Conservation (phyloP, 495 filamentous ascomycete genomes). For the Aspergillus affinis region DNA sequence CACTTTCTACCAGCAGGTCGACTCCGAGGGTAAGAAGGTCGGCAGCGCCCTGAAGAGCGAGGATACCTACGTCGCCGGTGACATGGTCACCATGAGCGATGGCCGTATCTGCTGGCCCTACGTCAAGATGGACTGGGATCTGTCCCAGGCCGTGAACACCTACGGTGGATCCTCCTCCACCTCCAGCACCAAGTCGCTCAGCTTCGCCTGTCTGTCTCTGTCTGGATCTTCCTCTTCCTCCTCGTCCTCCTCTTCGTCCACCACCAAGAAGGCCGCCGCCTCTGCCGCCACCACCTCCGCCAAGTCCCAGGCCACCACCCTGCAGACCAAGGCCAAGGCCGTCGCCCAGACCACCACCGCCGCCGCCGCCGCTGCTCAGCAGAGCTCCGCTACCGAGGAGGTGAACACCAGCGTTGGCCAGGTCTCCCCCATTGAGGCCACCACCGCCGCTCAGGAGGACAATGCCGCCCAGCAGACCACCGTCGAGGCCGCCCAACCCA, state of each 20-base stretch:
- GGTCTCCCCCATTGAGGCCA: background rate
- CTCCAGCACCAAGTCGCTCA: slow-evolving; percentile 38
- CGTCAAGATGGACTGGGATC: slow-evolving; percentile 48
- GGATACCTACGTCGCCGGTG: slow-evolving; percentile 52
- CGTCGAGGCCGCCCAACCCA: background rate
- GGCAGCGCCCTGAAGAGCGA: slow-evolving; percentile 37
- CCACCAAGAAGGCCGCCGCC: background rate
- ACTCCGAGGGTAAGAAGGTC: slow-evolving; percentile 39
- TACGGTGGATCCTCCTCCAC: slow-evolving; percentile 16
- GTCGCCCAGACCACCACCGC: background rate
- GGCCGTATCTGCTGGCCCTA: slow-evolving; percentile 57
- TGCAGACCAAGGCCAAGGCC: background rate
- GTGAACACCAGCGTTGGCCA: background rate
- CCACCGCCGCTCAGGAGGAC: background rate
- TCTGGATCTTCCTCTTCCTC: background rate
- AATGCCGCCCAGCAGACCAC: background rate
- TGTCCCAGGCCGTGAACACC: slow-evolving; percentile 31
- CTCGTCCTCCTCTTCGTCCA: background rate
- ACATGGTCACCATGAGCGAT: slow-evolving; percentile 49
- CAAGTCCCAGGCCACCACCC: background rate
- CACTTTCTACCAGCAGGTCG: slow-evolving; percentile 51
- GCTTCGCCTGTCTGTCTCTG: slow-evolving; percentile 44
- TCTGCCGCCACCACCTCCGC: slow-evolving; percentile 1
- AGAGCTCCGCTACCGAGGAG: background rate
- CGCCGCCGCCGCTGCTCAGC: background rate